These are phyloP conservation scores for Adiantum capillusveneris DNA, from an alignment of 75 land plant genomes.

Conservation along the genomic window DNA sequence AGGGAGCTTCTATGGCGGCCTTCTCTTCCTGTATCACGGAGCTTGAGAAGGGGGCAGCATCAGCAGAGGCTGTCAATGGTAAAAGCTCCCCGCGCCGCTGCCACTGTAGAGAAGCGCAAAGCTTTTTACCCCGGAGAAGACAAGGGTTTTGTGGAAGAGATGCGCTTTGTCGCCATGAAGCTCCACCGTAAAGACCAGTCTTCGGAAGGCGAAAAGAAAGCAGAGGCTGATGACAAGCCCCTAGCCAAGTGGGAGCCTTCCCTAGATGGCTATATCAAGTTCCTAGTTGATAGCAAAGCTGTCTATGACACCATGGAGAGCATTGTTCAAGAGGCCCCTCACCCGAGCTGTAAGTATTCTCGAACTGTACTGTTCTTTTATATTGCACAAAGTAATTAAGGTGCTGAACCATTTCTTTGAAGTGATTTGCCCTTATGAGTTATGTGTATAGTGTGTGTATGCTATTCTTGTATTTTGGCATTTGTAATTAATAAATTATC, in stretches of 20 bases:
- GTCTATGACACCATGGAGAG: slow-evolving; percentile 69
- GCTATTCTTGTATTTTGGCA: no score
- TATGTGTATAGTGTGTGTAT: no score
- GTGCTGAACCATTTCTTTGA: no score
- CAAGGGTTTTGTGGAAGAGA: slow-evolving; percentile 83
- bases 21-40: no score
- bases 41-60: no score
- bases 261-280: slow-evolving; percentile 61
- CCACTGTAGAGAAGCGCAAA: slow-evolving; percentile 45
- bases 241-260: slow-evolving; percentile 69
- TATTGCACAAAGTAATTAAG: no score
- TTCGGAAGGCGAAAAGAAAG: slow-evolving; percentile 21
- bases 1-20: no score
- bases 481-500: no score
- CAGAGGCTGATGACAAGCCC: slow-evolving; percentile 23
- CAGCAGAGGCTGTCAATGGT: no score
- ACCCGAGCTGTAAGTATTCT: slow-evolving; percentile 66
- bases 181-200: slow-evolving; percentile 27
- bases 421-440: no score
- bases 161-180: slow-evolving; percentile 95
- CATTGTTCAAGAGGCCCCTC: slow-evolving; percentile 60
- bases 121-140: slow-evolving; percentile 66
- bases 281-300: slow-evolving; percentile 75
- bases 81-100: slow-evolving; percentile 8
- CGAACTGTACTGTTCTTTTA: no score